Evolutionary conservation across 345 rosid species (phyloP).

Genomic region (Bruguiera parviflora): DNA sequence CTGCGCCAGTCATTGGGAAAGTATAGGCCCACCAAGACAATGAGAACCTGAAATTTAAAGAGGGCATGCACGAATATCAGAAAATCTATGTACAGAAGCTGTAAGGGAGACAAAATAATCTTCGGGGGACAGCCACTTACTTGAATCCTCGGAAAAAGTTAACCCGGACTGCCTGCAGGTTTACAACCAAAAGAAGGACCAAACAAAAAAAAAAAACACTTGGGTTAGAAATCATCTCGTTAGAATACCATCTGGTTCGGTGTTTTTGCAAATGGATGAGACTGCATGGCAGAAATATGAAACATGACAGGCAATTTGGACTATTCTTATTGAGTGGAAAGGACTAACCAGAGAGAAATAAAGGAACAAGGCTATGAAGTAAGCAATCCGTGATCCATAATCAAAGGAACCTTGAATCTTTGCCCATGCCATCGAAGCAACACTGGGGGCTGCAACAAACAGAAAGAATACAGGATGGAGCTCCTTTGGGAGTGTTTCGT

Average conservation of each 20-base stretch:
- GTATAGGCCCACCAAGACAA: conserved; percentile 97
- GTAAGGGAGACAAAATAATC: neutral
- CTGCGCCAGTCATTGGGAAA: conserved; percentile 70
- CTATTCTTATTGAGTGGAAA: neutral
- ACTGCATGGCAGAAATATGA: neutral
- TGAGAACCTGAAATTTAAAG: conserved; percentile 53
- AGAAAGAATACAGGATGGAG: conserved; percentile 95
- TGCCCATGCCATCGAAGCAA: conserved; percentile 93
- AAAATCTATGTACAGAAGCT: neutral
- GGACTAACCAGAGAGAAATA: conserved; percentile 69
- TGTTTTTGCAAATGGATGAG: neutral
- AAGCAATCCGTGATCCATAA: conserved; percentile 64
- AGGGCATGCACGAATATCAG: neutral
- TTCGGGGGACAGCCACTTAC: conserved; percentile 28
- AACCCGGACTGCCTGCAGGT: conserved; percentile 66
- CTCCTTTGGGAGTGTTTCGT: conserved; percentile 80
- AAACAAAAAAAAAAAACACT: neutral
- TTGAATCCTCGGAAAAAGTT: conserved; percentile 81
- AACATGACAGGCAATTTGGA: no score
- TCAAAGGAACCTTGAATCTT: conserved; percentile 66
- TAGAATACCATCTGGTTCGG: neutral
- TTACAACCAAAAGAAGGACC: neutral
- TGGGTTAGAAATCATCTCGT: neutral
- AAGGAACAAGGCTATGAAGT: conserved; percentile 85
- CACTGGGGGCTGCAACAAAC: conserved; percentile 87